phyloP scores from a whole-genome alignment of 495 filamentous ascomycete species.

The Neurospora sp. region DNA sequence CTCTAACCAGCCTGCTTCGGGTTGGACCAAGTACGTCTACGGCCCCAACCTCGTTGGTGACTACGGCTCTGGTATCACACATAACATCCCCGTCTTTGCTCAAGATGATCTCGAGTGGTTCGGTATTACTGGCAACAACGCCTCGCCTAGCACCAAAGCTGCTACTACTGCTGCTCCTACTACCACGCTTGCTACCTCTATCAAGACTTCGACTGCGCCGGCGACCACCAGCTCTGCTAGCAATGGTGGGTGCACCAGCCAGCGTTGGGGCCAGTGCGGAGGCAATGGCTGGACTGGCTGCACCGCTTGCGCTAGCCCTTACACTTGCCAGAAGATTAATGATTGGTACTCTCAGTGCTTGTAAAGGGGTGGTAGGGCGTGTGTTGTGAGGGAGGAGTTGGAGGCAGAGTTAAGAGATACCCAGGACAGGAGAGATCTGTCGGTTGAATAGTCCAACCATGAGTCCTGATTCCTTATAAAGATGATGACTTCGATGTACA shows the following conservation, averaged over 20 bases:
- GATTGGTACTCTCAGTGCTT: constrained; percentile 28
- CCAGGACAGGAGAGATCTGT: neutral
- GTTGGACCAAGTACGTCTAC: constrained; percentile 37
- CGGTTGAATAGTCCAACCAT: neutral
- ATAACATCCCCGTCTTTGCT: constrained; percentile 23
- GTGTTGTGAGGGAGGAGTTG: neutral
- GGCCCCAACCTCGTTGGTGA: constrained; percentile 34
- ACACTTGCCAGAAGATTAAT: constrained; percentile 20
- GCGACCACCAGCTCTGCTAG: constrained; percentile 24
- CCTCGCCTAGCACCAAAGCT: neutral
- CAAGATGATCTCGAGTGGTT: constrained; percentile 26
- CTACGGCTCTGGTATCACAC: constrained; percentile 22
- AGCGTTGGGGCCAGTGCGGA: constrained; percentile 35
- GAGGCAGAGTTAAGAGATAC: neutral
- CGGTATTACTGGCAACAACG: constrained; percentile 13
- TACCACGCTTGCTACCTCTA: neutral
- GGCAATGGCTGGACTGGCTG: constrained; percentile 34
- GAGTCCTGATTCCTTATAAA: neutral
- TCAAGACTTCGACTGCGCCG: constrained; percentile 9
- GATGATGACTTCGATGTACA: neutral
- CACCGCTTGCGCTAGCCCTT: constrained; percentile 24
- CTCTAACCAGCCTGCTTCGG: constrained; percentile 17
- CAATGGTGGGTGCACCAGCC: constrained; percentile 13
- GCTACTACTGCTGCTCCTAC: neutral
- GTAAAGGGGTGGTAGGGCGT: neutral